phyloP scores from a whole-genome alignment of 2,329 filamentous ascomycete species.

The Trichoderma sp. region DNA sequence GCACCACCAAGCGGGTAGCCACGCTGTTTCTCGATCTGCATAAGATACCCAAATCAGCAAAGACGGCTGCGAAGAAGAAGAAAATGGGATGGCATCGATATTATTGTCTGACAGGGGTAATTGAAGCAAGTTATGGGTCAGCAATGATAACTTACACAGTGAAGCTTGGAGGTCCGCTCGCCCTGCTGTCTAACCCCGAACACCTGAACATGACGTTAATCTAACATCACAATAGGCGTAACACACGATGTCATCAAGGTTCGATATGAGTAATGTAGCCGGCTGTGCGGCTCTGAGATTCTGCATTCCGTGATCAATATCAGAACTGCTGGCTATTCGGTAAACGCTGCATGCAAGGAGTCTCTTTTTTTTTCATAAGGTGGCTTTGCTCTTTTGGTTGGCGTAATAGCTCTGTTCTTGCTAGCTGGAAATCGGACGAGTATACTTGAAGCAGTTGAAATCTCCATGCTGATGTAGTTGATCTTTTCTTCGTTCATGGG shows the following conservation, averaged over 20 bases:
- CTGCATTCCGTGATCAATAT: not conserved
- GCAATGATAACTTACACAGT: constrained; percentile 39
- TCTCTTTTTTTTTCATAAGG: not conserved
- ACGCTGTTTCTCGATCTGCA: constrained; percentile 37
- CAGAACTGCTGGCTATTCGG: not conserved
- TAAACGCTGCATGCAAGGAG: not conserved
- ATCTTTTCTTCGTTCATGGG: not conserved
- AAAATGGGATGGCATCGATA: constrained; percentile 39
- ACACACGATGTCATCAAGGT: constrained; percentile 39
- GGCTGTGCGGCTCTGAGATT: not conserved
- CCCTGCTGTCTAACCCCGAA: not conserved
- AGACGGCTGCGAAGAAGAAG: constrained; percentile 31
- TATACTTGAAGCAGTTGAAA: not conserved
- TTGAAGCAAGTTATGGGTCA: constrained; percentile 40
- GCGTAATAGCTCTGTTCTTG: not conserved
- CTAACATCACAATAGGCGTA: constrained; percentile 29
- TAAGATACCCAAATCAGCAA: constrained; percentile 35
- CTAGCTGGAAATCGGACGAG: not conserved
- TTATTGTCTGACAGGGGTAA: constrained; percentile 37
- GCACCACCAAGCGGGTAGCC: constrained; percentile 33
- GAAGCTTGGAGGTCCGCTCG: constrained; percentile 37
- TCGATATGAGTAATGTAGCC: constrained; percentile 30
- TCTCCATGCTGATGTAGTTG: not conserved
- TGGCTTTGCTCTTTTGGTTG: not conserved
- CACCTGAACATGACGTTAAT: not conserved